These are phyloP conservation scores for Coniferiporia sulphurascens DNA, from an alignment of 1,284 basidiomycete genomes.

Conservation along the genomic window DNA sequence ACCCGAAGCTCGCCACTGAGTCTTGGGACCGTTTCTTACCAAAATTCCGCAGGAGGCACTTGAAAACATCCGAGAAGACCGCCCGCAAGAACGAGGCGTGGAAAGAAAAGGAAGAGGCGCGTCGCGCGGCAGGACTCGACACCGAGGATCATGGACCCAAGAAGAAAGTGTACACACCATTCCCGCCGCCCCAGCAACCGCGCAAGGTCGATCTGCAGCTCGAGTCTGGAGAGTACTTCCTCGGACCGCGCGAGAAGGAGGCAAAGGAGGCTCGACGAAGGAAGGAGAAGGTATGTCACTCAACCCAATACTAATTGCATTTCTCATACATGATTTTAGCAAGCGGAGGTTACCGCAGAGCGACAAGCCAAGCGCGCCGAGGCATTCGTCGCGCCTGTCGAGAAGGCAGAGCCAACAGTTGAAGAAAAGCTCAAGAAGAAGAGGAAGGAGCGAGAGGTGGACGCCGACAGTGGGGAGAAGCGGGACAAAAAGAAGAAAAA, in stretches of 20 bases:
- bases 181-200: conserved; percentile 92
- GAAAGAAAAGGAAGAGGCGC: conserved; percentile 51
- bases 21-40: conserved; percentile 98
- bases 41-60: conserved; percentile 90
- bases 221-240: conserved; percentile 97
- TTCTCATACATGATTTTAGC: conserved; percentile 39
- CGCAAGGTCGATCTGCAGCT: conserved; percentile 85
- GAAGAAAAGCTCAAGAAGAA: conserved; percentile 69
- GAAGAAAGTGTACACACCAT: conserved; percentile 98
- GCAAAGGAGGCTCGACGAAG: conserved; percentile 57
- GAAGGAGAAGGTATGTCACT: conserved; percentile 58
- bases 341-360: conserved; percentile 67
- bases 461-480: conserved; percentile 20
- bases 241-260: conserved; percentile 82
- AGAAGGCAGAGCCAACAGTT: conserved; percentile 64
- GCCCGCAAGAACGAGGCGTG: conserved; percentile 74
- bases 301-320: not conserved
- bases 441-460: conserved; percentile 35
- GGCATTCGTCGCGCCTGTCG: conserved; percentile 78
- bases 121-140: conserved; percentile 55
- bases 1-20: conserved; percentile 91
- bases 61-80: conserved; percentile 91
- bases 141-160: conserved; percentile 45
- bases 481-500: conserved; percentile 33
- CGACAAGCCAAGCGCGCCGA: conserved; percentile 75